Base-by-base conservation (phyloP, 345 rosid genomes). In the Citrus sp. region DNA sequence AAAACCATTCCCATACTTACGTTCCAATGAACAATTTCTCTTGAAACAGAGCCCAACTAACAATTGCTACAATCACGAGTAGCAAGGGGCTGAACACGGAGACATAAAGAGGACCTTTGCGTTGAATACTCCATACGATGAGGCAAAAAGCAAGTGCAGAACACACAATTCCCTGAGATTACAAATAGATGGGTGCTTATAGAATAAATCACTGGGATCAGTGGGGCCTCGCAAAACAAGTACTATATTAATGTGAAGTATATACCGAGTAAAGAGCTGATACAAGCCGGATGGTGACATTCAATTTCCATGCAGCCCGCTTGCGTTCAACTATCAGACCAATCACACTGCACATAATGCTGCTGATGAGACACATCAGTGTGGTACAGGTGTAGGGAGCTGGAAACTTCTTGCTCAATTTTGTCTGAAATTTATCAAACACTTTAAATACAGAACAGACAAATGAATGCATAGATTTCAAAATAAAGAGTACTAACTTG, bases 81-180 rank as follows among this genome's bases (percentile, higher is more conserved):
- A 88, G 51, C 84, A 94, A 79, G 8, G 99, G 99, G 76, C 91
- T 91, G 84, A 94, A 96, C 14, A 96, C 94, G 2, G 99, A 96
- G 1, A 89, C 97, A 64, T 92, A 94, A 2, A 96, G 97, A 51
- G 99, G 89, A 22, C 99, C 99, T 82, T 87, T 95, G 77, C 63
- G 87, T 46, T 91, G 87, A 25, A 96, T 86, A 25, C 92, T 75
- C 97, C 97, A 96, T 4, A 93, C 85, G 66, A 86, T 88, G 59
- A 96, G 78, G 63, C 90, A 85, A 74, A 92, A 92, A 60, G 93
- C 88, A 35, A 88, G 78, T 21, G 92, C 99, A 67, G 94, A 89
- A 68, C 94, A 88, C 58, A 94, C 89, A 60, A 94, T 79, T 27
- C 91, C 99, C 98, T 93, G 90, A 4, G 80, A 73, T 51, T 55